Base-by-base conservation (phyloP, 2,329 filamentous ascomycete genomes). In the Colletotrichum sp. region DNA sequence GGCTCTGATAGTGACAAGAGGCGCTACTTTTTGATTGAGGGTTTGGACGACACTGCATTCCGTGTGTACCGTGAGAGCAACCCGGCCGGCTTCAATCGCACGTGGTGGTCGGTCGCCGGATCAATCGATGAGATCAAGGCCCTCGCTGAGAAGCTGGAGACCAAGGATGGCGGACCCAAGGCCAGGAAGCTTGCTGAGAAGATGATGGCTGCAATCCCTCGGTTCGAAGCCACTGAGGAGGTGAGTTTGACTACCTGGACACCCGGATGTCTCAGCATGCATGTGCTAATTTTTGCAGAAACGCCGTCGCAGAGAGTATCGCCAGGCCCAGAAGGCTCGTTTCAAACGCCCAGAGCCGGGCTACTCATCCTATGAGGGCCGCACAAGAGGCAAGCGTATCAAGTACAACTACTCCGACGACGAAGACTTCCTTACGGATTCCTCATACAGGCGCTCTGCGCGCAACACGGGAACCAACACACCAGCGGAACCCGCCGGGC, bases 371-470 rank as follows among this genome's bases (percentile, higher is more conserved):
- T 99, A 99, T 83, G 97, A 99, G 86, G 97, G 97, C 66, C 95
- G 97, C 69, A 99, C 98, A 7, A 93, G 97, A 75, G 97, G 97
- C 72, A 98, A 99, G 88, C 94, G 96, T 77, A 94, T 98, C 86
- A 98, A 96, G 84, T 99, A 99, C 82, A 99, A 95, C 0, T 99
- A 95, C 82, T 98, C 96, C 0, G 96, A 98, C 28, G 95, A 98
- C 79, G 93, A 93, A 44, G 92, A 93, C 19, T 91, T 92, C 68
- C 90, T 88, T 72, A 91, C 91, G n/a, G 91, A 93, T 81, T 93
- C 93, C 44, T 90, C 90, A 12, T 83, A 82, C 8, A 83, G 96
- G 88, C 91, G 93, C 8, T 95, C 95, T 15, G 90, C 92, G 22
- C 92, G 96, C 30, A 94, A 95, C 78, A 95, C 94, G 3, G 91